These are phyloP conservation scores for Eruca vesicaria DNA, from an alignment of 441 rosid species.

Conservation along the genomic window DNA sequence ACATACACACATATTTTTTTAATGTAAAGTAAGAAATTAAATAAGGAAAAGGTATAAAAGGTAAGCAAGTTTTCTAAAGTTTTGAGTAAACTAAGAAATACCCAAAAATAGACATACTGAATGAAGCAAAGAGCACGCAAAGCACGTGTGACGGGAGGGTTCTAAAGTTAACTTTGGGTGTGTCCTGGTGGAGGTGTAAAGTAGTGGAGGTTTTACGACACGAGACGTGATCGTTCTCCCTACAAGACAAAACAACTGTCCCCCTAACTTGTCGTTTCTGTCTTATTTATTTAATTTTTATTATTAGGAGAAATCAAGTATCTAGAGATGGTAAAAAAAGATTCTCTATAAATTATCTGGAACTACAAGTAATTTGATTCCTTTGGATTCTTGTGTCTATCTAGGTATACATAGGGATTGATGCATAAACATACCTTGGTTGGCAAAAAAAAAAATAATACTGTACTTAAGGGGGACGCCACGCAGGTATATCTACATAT, in stretches of 20 bases:
- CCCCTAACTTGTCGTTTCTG: constrained; percentile 10
- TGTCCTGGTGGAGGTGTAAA: constrained; percentile 34
- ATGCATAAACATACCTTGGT: constrained; percentile 1
- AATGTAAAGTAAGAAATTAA: not conserved
- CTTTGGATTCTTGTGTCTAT: constrained; percentile 17
- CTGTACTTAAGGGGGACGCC: not conserved
- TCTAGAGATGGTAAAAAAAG: constrained; percentile 10
- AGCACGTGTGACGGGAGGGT: constrained; percentile 17
- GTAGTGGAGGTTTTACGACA: constrained; percentile 35
- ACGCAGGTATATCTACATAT: not conserved
- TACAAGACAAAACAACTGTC: constrained; percentile 25
- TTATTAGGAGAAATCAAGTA: not conserved
- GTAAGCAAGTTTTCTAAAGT: not conserved
- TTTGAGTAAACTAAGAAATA: not conserved
- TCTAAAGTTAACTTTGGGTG: constrained; percentile 18
- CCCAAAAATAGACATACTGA: not conserved
- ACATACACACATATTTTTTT: not conserved
- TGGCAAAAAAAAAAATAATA: not conserved
- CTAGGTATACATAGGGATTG: constrained; percentile 23
- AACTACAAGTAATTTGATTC: constrained; percentile 13
- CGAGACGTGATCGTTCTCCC: constrained; percentile 14
- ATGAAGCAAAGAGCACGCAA: constrained; percentile 4
- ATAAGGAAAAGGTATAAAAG: not conserved
- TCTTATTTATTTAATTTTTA: not conserved
- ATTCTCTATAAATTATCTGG: not conserved